phyloP scores from a whole-genome alignment of 331 rosid genomes.

The Erythrophleum ivorense region DNA sequence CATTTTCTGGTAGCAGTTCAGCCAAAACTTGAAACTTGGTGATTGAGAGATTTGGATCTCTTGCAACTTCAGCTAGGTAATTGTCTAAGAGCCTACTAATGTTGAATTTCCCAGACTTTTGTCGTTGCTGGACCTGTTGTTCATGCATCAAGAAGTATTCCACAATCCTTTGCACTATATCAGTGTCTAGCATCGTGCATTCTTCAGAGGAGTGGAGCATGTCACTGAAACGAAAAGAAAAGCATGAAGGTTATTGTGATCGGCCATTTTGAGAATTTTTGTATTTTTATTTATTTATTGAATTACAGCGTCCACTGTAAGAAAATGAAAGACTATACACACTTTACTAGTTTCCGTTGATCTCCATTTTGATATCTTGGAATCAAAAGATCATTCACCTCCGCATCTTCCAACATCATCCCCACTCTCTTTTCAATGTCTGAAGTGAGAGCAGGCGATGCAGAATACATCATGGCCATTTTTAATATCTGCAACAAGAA shows the following conservation, averaged over 20 bases:
- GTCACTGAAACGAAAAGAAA: conserved; percentile 38
- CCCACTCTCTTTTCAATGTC: conserved; percentile 91
- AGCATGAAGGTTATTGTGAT: conserved; percentile 27
- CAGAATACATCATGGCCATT: conserved; percentile 86
- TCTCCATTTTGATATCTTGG: conserved; percentile 73
- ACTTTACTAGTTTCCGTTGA: conserved; percentile 61
- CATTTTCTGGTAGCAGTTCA: conserved; percentile 78
- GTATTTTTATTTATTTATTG: neutral
- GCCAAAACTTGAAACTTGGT: conserved; percentile 85
- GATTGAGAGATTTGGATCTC: conserved; percentile 81
- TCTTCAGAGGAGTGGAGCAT: conserved; percentile 59
- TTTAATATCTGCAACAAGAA: conserved; percentile 78
- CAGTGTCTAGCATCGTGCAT: conserved; percentile 76
- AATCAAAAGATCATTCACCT: conserved; percentile 80
- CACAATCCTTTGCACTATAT: conserved; percentile 78
- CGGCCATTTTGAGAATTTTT: conserved; percentile 17
- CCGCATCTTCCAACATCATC: conserved; percentile 83
- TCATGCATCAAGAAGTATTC: conserved; percentile 92
- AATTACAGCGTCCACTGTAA: neutral
- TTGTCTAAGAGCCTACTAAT: conserved; percentile 85
- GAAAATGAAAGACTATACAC: conserved; percentile 48
- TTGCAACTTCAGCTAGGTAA: conserved; percentile 90
- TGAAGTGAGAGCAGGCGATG: conserved; percentile 77
- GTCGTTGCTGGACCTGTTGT: conserved; percentile 70
- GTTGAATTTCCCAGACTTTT: conserved; percentile 60